phyloP scores from a whole-genome alignment of 2,329 filamentous ascomycete genomes.

The Fusarium tanahbumbuense region DNA sequence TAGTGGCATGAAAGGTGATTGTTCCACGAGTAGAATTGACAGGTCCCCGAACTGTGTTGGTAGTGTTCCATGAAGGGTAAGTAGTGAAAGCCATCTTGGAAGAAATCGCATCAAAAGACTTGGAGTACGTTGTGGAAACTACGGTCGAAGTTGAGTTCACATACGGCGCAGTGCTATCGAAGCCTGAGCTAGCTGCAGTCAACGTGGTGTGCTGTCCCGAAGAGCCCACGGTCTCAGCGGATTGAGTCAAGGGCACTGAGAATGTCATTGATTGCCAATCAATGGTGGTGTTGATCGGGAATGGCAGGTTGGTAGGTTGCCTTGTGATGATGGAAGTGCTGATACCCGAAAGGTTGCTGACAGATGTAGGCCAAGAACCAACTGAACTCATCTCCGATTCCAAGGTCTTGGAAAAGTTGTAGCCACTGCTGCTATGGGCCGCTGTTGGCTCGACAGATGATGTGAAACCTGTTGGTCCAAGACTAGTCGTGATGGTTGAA shows the following conservation, averaged over 20 bases:
- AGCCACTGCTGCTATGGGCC: constrained; percentile 23
- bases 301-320: constrained; percentile 22
- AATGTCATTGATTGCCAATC: constrained; percentile 16
- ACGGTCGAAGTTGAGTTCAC: constrained; percentile 33
- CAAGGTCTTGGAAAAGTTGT: constrained; percentile 22
- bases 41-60: constrained; percentile 10
- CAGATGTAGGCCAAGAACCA: constrained; percentile 3
- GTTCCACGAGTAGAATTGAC: constrained; percentile 13
- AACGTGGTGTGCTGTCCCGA: neutral
- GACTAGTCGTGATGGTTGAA: constrained; percentile 32
- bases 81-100: constrained; percentile 12
- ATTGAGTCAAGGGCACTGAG: neutral
- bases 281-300: constrained; percentile 29
- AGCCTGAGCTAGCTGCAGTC: constrained; percentile 9
- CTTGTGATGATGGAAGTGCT: constrained; percentile 25
- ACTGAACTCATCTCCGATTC: neutral
- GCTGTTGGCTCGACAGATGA: constrained; percentile 13
- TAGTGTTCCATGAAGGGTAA: constrained; percentile 6
- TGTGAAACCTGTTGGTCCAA: constrained; percentile 7
- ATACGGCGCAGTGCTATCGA: constrained; percentile 26
- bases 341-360: constrained; percentile 5
- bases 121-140: neutral
- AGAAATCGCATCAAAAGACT: constrained; percentile 1
- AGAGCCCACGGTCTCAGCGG: neutral
- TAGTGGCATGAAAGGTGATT: neutral